Evolutionary conservation across 805 yeast genomes (phyloP), one percentile per base, ranked within the genome.

Genomic region (Ogataea parapolymorpha): DNA sequence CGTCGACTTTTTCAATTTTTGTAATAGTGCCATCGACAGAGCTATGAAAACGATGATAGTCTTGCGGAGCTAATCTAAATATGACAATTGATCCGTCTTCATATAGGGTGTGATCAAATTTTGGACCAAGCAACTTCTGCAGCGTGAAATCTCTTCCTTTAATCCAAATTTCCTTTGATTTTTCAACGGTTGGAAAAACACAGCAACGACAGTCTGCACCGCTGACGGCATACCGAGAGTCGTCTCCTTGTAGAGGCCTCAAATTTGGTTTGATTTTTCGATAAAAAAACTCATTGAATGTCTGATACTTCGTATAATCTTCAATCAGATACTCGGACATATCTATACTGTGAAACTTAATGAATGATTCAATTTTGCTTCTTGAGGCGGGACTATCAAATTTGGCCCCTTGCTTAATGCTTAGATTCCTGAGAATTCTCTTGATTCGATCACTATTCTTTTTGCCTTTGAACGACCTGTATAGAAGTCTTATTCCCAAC

Each of bases 61-160:
- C 99, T 59, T 91, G 99, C 1, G 99, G 99, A 0, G 99, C 98
- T 31, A 91, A 67, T 42, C 99, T 67, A 61, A 91, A 91, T 2
- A 91, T 77, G 0, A 84, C 90, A 31, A 90, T 62, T 3, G 89
- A 68, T 30, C 88, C 84, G 5, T 72, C 67, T 13, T 56, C 54
- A 39, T 65, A 67, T 36, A 64, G 64, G 0, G 71, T 70, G 35
- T 74, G 69, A 40, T 85, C 66, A 27, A 48, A 45, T 11, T 45
- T 35, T 2, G 42, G 30, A 2, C 56, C 55, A 8, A 58, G 14
- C 3, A 91, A 66, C 47, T 85, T 79, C 5, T 70, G 63, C 14
- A 91, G 56, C 0, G 88, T 74, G 61, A 91, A 91, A 30, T 75
- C 77, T 8, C 79, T 66, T 24, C 97, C 96, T 57, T 91, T 91